These are phyloP conservation scores for Oryza rufipogon DNA, from an alignment of 176 grass and related monocot genomes.

Conservation along the genomic window DNA sequence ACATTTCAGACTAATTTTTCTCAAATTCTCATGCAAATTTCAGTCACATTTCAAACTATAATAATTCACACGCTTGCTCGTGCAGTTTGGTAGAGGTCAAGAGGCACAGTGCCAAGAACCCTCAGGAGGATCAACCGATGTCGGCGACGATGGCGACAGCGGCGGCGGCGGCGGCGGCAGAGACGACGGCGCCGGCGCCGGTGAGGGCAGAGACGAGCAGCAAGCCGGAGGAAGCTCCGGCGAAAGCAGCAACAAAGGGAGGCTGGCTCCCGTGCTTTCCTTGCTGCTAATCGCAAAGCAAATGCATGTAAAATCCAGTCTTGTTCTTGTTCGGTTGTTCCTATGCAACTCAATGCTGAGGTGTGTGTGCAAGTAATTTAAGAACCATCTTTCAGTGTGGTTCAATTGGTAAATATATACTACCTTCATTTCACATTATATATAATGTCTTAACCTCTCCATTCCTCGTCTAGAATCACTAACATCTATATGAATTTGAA, in stretches of 20 bases:
- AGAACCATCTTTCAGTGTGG: not conserved
- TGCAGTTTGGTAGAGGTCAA: conserved; percentile 49
- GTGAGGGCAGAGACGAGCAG: not conserved
- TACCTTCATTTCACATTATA: no score
- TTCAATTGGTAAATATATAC: not conserved
- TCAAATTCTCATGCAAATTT: no score
- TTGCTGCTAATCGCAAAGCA: conserved; percentile 41
- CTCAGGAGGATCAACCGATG: not conserved
- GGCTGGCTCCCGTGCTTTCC: conserved; percentile 53
- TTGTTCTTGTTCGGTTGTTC: not conserved
- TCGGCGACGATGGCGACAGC: not conserved
- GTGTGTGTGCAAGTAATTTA: not conserved
- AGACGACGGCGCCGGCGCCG: not conserved
- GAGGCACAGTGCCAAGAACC: conserved; percentile 31
- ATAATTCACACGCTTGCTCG: not conserved
- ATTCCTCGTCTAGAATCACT: no score
- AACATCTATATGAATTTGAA: no score
- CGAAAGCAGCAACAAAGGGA: conserved; percentile 18
- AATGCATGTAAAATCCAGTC: conserved; percentile 1
- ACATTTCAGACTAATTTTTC: no score
- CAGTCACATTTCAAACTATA: not conserved
- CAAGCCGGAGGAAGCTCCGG: conserved; percentile 31
- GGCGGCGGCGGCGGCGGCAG: not conserved
- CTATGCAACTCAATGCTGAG: not conserved
- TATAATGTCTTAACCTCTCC: no score